Conservation (phyloP, 2,329 filamentous ascomycete genomes). For the Cordyceps cicadae region DNA sequence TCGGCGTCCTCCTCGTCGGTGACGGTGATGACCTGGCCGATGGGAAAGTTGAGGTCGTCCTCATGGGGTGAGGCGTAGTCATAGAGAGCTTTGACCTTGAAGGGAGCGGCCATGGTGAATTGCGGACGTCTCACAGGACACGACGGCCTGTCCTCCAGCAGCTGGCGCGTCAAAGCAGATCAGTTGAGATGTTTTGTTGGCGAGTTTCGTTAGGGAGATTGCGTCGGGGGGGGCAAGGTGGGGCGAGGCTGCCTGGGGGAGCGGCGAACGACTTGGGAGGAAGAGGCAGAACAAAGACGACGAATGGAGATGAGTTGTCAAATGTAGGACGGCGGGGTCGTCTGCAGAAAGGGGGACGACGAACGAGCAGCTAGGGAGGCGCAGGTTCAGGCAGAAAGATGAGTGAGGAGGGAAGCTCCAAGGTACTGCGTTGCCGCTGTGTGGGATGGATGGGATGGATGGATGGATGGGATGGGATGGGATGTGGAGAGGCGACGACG, state of each 20-base stretch:
- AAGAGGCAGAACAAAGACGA: not conserved
- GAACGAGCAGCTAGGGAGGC: not conserved
- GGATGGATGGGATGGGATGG: not conserved
- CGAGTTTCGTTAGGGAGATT: constrained; percentile 4
- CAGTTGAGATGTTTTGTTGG: constrained; percentile 11
- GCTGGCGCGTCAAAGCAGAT: not conserved
- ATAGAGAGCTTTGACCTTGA: constrained; percentile 93
- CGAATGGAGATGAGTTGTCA: not conserved
- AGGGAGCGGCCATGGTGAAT: constrained; percentile 62
- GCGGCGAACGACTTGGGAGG: not conserved
- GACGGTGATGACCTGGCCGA: constrained; percentile 87
- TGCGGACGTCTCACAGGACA: constrained; percentile 17
- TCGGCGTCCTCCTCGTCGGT: constrained; percentile 87
- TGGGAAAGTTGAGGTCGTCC: constrained; percentile 81
- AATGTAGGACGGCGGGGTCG: not conserved
- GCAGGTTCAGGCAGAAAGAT: not conserved
- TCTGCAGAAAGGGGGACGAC: not conserved
- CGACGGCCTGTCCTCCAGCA: not conserved
- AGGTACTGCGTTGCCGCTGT: too few relatives aligned
- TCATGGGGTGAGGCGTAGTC: constrained; percentile 91
- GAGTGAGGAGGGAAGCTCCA: too few relatives aligned
- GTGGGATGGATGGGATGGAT: too few relatives aligned
- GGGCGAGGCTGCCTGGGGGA: constrained; percentile 4
- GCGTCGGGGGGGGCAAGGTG: constrained; percentile 1
- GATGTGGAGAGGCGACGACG: constrained; percentile 13